These are phyloP conservation scores for Biscogniauxia marginata DNA, from an alignment of 2,329 filamentous ascomycete genomes.

Conservation along the genomic window DNA sequence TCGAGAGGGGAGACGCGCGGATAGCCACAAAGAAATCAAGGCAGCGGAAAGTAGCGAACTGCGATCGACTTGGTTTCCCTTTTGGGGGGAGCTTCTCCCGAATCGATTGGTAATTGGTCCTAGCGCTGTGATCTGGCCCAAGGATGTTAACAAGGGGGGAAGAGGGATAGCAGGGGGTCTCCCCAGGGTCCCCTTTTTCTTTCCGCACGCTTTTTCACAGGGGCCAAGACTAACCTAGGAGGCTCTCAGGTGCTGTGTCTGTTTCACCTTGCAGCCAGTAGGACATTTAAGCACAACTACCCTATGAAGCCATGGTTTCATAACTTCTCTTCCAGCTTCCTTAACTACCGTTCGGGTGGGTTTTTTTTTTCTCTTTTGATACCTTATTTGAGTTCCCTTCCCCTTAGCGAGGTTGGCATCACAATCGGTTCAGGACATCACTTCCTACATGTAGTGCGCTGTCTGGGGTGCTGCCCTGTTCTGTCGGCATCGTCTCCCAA, in stretches of 20 bases:
- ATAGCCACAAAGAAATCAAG: neutral
- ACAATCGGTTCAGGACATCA: neutral
- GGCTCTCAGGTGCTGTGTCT: conserved; percentile 1
- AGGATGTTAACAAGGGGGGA: neutral
- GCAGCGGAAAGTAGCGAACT: neutral
- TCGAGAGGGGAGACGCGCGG: neutral
- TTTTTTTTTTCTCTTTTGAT: neutral
- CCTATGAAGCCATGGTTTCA: neutral
- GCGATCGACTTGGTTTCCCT: neutral
- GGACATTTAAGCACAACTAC: neutral
- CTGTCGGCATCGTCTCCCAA: neutral
- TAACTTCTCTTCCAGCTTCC: neutral
- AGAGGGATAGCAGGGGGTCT: neutral
- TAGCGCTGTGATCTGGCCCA: neutral
- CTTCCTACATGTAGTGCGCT: neutral
- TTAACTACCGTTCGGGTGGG: neutral
- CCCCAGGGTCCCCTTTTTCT: neutral
- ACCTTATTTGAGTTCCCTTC: neutral
- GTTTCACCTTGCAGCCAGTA: conserved; percentile 8
- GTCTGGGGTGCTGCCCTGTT: neutral
- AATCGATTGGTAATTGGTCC: neutral
- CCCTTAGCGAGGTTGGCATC: neutral
- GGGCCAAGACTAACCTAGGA: too few species aligned
- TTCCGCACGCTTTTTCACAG: too few species aligned
- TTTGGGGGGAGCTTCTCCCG: neutral